Conservation (phyloP, 208 protist species). For the Leishmania amazonensis region DNA sequence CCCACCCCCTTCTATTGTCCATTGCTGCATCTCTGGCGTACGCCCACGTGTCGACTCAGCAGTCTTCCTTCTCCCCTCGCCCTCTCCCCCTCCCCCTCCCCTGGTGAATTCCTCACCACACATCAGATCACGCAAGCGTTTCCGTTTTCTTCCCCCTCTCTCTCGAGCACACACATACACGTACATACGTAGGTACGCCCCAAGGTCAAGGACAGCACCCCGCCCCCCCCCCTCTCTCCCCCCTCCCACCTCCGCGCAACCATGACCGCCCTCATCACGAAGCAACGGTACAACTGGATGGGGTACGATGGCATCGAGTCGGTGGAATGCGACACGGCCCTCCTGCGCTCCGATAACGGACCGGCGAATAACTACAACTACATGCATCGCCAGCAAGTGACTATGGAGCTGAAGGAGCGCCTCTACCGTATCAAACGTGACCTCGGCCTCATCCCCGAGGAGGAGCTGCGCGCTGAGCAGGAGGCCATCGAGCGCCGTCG, state of each 20-base stretch:
- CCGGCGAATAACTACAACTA: constrained; percentile 61
- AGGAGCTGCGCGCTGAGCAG: constrained; percentile 56
- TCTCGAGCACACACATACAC: background rate
- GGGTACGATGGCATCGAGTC: constrained; percentile 80
- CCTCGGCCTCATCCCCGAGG: constrained; percentile 72
- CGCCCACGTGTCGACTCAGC: background rate
- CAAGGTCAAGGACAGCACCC: background rate
- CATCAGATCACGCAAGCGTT: background rate
- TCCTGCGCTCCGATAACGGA: constrained; percentile 38
- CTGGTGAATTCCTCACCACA: background rate
- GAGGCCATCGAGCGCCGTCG: constrained; percentile 36
- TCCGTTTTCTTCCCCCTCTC: background rate
- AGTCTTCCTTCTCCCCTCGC: background rate
- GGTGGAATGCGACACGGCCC: constrained; percentile 41
- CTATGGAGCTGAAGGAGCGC: constrained; percentile 59
- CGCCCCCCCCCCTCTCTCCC: background rate
- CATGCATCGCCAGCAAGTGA: constrained; percentile 56
- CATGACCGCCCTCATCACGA: constrained; percentile 56
- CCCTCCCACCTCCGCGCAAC: background rate
- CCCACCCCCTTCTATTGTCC: background rate
- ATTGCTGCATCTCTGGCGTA: background rate
- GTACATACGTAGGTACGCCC: background rate
- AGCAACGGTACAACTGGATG: constrained; percentile 90
- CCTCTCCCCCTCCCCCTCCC: background rate
- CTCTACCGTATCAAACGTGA: constrained; percentile 80